These are phyloP conservation scores for Cryptococcus jaspeensis DNA, from an alignment of 1,284 basidiomycete genomes.

Conservation along the genomic window DNA sequence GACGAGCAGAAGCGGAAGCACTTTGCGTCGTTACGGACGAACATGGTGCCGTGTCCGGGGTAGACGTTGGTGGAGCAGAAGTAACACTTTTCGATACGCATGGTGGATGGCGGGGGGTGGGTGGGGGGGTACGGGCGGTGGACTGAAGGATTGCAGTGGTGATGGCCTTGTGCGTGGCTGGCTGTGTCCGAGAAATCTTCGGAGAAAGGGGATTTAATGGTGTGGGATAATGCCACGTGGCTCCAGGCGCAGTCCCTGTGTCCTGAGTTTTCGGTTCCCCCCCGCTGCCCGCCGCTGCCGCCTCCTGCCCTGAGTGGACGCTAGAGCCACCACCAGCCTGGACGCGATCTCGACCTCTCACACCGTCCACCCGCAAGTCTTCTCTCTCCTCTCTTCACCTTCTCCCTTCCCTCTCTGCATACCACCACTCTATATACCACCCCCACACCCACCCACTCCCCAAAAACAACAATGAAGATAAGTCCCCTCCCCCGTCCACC, in stretches of 20 bases:
- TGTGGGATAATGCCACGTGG: too few species aligned
- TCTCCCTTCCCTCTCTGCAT: not conserved
- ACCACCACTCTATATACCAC: slow-evolving; percentile 3
- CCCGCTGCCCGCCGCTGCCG: too few species aligned
- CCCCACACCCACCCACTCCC: slow-evolving; percentile 1
- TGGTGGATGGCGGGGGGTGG: slow-evolving; percentile 39
- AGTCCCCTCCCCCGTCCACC: slow-evolving; percentile 21
- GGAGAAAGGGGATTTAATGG: too few species aligned
- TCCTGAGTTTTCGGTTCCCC: too few species aligned
- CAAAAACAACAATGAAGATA: slow-evolving; percentile 43
- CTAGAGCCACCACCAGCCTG: slow-evolving; percentile 4
- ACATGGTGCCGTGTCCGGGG: slow-evolving; percentile 91
- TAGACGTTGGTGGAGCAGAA: slow-evolving; percentile 94
- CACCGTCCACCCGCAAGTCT: not conserved
- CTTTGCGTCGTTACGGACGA: slow-evolving; percentile 95
- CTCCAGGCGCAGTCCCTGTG: too few species aligned
- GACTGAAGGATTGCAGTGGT: slow-evolving; percentile 3
- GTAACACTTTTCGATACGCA: slow-evolving; percentile 87
- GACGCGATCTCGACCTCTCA: not conserved
- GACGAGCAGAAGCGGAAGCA: slow-evolving; percentile 95
- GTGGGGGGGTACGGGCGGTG: slow-evolving; percentile 1
- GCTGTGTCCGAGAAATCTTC: not conserved
- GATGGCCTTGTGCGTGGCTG: slow-evolving; percentile 4
- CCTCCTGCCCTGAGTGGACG: not conserved
- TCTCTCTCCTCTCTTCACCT: not conserved